Evolutionary conservation across 2,329 filamentous ascomycete species (phyloP).

Genomic region (Exophiala dermatitidis): DNA sequence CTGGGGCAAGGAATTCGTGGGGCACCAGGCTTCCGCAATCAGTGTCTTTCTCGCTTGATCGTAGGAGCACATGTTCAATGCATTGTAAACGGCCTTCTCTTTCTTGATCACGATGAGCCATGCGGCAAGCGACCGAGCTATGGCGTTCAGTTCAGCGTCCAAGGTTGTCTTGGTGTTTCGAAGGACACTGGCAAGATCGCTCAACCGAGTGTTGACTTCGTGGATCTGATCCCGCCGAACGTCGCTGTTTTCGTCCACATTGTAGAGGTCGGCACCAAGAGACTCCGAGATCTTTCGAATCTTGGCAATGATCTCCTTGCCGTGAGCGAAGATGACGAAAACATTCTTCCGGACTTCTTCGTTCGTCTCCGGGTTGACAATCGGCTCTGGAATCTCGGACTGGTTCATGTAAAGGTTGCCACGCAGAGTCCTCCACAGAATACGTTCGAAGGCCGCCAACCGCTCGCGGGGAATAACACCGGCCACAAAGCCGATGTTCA

Average conservation of each 20-base stretch:
- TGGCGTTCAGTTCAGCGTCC: conserved; percentile 86
- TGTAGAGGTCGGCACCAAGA: conserved; percentile 90
- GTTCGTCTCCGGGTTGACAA: conserved; percentile 86
- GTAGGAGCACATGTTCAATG: conserved; percentile 92
- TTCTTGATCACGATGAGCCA: conserved; percentile 99
- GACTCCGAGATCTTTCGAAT: conserved; percentile 99
- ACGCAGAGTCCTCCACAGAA: conserved; percentile 92
- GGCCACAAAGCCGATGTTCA: conserved; percentile 98
- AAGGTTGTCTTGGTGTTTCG: conserved; percentile 92
- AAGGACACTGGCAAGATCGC: conserved; percentile 85
- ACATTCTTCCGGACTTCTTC: conserved; percentile 94
- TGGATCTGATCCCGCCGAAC: conserved; percentile 91
- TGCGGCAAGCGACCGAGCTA: conserved; percentile 81
- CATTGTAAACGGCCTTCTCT: conserved; percentile 95
- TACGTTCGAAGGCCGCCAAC: conserved; percentile 91
- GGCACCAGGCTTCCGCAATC: conserved; percentile 96
- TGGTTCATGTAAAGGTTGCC: conserved; percentile 99
- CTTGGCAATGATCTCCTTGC: conserved; percentile 96
- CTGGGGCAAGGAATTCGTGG: conserved; percentile 77
- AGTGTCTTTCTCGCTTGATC: conserved; percentile 91
- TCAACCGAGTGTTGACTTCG: conserved; percentile 88
- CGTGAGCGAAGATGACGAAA: conserved; percentile 98
- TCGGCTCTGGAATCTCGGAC: conserved; percentile 89
- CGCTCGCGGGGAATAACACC: conserved; percentile 91
- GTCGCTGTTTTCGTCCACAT: conserved; percentile 95